Evolutionary conservation across 768 basidiomycete species (phyloP).

Genomic region (Amanita thiersii): DNA sequence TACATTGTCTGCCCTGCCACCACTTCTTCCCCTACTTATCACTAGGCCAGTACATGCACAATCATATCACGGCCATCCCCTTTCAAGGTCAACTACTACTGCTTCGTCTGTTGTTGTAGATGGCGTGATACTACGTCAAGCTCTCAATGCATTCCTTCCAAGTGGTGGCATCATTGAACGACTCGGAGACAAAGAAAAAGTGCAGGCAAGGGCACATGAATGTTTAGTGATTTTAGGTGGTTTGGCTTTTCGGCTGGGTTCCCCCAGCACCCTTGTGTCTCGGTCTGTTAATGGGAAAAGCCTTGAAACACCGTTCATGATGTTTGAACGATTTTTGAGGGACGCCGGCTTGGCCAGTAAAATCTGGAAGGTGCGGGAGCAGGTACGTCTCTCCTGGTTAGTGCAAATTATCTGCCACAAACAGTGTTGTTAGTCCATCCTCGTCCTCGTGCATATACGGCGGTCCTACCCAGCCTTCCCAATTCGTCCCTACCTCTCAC

Average conservation of each 20-base stretch:
- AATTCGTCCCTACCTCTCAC: slow-evolving; percentile 69
- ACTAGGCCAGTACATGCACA: slow-evolving; percentile 25
- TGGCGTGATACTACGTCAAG: slow-evolving; percentile 53
- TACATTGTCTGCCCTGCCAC: slow-evolving; percentile 61
- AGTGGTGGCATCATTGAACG: slow-evolving; percentile 75
- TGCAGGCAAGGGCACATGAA: slow-evolving; percentile 69
- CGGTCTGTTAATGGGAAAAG: slow-evolving; percentile 49
- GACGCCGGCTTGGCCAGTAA: slow-evolving; percentile 75
- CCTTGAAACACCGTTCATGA: slow-evolving; percentile 55
- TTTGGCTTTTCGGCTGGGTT: slow-evolving; percentile 55
- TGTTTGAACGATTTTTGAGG: slow-evolving; percentile 65
- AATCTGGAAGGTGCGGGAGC: slow-evolving; percentile 81
- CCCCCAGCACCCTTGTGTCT: slow-evolving; percentile 31
- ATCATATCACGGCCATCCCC: slow-evolving; percentile 22
- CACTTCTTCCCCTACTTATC: slow-evolving; percentile 57
- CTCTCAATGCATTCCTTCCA: slow-evolving; percentile 62
- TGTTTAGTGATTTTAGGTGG: slow-evolving; percentile 69
- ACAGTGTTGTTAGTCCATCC: slow-evolving; percentile 36
- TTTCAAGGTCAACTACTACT: slow-evolving; percentile 47
- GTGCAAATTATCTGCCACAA: background rate
- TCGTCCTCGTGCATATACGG: slow-evolving; percentile 67
- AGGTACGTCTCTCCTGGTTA: slow-evolving; percentile 52
- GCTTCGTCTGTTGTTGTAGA: slow-evolving; percentile 39
- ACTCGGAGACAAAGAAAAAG: slow-evolving; percentile 73
- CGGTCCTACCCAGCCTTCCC: slow-evolving; percentile 67